phyloP scores from a whole-genome alignment of 2,329 filamentous ascomycete genomes.

The Alternaria brassicicola region DNA sequence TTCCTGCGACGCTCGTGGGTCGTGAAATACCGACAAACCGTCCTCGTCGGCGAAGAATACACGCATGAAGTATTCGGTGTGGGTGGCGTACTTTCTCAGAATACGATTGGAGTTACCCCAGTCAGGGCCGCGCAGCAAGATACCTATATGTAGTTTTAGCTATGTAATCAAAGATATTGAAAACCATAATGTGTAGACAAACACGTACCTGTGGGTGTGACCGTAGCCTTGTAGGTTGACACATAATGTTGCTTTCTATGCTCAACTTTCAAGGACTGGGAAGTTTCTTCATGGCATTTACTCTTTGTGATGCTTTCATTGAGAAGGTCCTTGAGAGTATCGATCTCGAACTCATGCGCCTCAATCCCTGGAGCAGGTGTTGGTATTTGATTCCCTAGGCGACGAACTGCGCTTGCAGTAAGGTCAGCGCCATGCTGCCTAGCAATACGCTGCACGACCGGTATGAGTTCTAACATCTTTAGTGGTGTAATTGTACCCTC shows the following conservation, averaged over 20 bases:
- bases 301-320: constrained; percentile 14
- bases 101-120: constrained; percentile 62
- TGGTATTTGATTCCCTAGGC: constrained; percentile 65
- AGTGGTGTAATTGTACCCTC: constrained; percentile 30
- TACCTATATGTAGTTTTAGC: constrained; percentile 9
- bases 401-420: constrained; percentile 69
- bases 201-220: constrained; percentile 48
- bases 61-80: constrained; percentile 51
- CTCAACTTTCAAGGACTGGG: constrained; percentile 60
- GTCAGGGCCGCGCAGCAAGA: constrained; percentile 54
- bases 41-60: constrained; percentile 78
- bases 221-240: constrained; percentile 61
- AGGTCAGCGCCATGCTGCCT: constrained; percentile 56
- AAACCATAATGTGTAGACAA: background rate
- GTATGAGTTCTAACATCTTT: constrained; percentile 22
- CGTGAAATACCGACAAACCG: constrained; percentile 67
- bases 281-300: constrained; percentile 55
- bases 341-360: constrained; percentile 12
- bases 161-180: background rate
- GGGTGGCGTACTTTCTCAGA: constrained; percentile 31
- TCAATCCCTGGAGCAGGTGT: constrained; percentile 25
- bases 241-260: constrained; percentile 55
- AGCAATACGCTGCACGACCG: constrained; percentile 33
- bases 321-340: constrained; percentile 11
- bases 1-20: constrained; percentile 47